Evolutionary conservation across 2,329 filamentous ascomycete genomes (phyloP).

Genomic region (Paecilomyces formosus): DNA sequence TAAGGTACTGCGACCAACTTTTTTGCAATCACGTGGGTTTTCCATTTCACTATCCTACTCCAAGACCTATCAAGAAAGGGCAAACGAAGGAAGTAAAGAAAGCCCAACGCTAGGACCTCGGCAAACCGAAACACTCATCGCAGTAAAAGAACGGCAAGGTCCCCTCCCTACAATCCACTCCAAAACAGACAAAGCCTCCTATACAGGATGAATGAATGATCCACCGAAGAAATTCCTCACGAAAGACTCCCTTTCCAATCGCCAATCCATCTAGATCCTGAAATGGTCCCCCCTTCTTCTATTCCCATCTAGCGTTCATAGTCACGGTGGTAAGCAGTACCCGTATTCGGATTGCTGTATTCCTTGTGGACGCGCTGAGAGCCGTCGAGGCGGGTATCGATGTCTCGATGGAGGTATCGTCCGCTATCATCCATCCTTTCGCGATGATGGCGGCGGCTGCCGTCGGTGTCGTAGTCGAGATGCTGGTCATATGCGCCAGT

Average conservation of each 20-base stretch:
- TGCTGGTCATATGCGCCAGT: conserved; percentile 25
- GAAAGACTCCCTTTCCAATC: neutral
- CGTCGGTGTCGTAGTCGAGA: conserved; percentile 22
- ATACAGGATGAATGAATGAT: neutral
- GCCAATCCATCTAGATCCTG: neutral
- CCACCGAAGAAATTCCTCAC: neutral
- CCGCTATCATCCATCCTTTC: conserved; percentile 22
- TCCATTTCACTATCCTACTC: neutral
- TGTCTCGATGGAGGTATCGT: conserved; percentile 25
- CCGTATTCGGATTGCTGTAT: conserved; percentile 26
- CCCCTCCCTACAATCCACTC: neutral
- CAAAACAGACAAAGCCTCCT: neutral
- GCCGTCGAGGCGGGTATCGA: conserved; percentile 21
- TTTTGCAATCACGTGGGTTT: neutral
- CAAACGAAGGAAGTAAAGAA: neutral
- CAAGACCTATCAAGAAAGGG: neutral
- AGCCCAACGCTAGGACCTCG: neutral
- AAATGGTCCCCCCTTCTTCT: neutral
- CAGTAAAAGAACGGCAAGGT: neutral
- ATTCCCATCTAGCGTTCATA: conserved; percentile 14
- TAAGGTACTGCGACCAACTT: neutral
- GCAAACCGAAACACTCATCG: neutral
- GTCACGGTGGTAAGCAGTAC: conserved; percentile 25
- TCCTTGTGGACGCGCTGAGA: conserved; percentile 22
- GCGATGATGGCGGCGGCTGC: conserved; percentile 19